These are phyloP conservation scores for Chloris gayana DNA, from an alignment of 176 grass and related monocot species.

Conservation along the genomic window DNA sequence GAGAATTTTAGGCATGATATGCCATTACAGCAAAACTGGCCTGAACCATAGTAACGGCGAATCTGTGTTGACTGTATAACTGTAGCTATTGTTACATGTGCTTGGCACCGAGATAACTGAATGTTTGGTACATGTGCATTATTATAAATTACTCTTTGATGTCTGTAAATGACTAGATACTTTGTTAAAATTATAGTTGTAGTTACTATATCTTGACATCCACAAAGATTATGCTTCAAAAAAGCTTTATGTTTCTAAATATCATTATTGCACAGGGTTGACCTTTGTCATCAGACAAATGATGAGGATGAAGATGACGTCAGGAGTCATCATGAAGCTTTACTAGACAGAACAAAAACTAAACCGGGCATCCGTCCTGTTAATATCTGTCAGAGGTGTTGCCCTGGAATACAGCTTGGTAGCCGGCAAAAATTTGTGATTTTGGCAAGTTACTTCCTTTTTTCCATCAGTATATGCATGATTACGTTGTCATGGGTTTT, in stretches of 20 bases:
- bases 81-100: not conserved
- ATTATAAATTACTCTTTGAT: not conserved
- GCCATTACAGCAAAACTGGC: not conserved
- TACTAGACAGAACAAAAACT: conserved; percentile 76
- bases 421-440: conserved; percentile 96
- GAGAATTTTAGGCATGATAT: not conserved
- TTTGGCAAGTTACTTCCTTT: conserved; percentile 60
- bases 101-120: not conserved
- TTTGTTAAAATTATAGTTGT: not conserved
- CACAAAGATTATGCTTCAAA: not conserved
- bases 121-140: not conserved
- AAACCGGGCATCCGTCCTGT: conserved; percentile 53
- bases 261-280: conserved; percentile 75
- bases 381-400: conserved; percentile 62
- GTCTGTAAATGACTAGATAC: not conserved
- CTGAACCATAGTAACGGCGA: not conserved
- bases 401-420: conserved; percentile 76
- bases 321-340: conserved; percentile 67
- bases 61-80: not conserved
- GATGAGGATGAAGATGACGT: conserved; percentile 98
- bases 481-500: conserved; percentile 3
- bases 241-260: conserved; percentile 33
- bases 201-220: conserved; percentile 5
- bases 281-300: conserved; percentile 94
- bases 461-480: conserved; percentile 1